Evolutionary conservation across 441 rosid genomes (phyloP), one percentile per base, ranked within the genome.

Genomic region (Brassica hybrid): DNA sequence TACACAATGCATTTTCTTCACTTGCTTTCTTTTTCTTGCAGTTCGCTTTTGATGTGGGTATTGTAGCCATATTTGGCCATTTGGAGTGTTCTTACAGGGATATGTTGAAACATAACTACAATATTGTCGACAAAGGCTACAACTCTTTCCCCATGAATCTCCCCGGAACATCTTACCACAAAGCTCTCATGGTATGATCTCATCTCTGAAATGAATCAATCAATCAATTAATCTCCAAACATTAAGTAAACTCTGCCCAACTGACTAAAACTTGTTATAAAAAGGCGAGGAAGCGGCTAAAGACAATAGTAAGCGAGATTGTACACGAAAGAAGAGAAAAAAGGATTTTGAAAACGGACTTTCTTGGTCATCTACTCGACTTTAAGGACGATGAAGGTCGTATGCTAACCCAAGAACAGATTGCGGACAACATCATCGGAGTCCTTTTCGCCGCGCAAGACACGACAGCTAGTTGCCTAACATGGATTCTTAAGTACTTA

Each of bases 371-470:
- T 81, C 66, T 93, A 43, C 81, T 90, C 68, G 84, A 81, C 73
- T 90, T 69, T 73, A 85, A 76, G 69, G 88, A 85, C 71, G 87
- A 67, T 60, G 78, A 82, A 27, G 94, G 89, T 2, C 48, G 67
- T 65, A 36, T 32, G 32, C 79, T 91, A 58, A 86, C 75, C 1
- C 86, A 89, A 62, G 86, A 88, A 30, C 85, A 87, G 77, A 84
- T 91, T 65, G 83, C 95, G 18, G 98, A 95, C 72, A 95, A 95
- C 80, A 85, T 91, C 34, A 89, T 93, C 16, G 99, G 99, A 77
- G 98, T 90, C n/a, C 88, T 95, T 16, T 95, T 95, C 78, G 99
- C 99, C 0, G 98, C 98, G 1, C 97, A 88, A 81, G 99, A 93
- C 88, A 95, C 99, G 23, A 95, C 98, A 17, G 99, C 99, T 50